Percentiles rank a stretch among this genome's conserved stretches.
phyloP scores from a whole-genome alignment of 768 basidiomycete species.

The Leucogyrophana mollusca region DNA sequence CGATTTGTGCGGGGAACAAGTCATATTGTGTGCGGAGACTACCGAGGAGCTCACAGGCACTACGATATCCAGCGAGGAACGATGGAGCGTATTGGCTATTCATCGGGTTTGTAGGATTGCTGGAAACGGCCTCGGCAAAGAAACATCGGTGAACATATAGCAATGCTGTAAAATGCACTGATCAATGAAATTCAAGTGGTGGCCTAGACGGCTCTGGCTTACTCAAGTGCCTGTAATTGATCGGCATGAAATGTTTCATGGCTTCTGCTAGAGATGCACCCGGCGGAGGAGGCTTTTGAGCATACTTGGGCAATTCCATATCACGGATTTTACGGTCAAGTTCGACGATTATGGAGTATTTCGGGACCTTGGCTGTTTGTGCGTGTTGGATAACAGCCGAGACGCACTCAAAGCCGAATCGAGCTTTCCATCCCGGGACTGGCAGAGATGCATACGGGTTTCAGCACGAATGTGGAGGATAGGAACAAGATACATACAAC shows the following conservation, averaged over 20 bases:
- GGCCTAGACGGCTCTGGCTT: slow-evolving; percentile 18
- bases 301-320: slow-evolving; percentile 65
- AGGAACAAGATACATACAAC: slow-evolving; percentile 44
- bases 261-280: slow-evolving; percentile 54
- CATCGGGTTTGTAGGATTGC: slow-evolving; percentile 64
- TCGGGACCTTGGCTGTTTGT: slow-evolving; percentile 61
- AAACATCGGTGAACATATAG: slow-evolving; percentile 75
- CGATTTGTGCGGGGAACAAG: slow-evolving; percentile 55
- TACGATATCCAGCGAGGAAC: slow-evolving; percentile 66
- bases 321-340: slow-evolving; percentile 66
- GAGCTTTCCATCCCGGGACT: slow-evolving; percentile 74
- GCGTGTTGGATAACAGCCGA: slow-evolving; percentile 69
- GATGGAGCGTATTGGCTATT: slow-evolving; percentile 65
- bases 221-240: slow-evolving; percentile 72
- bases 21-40: slow-evolving; percentile 48
- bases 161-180: slow-evolving; percentile 42
- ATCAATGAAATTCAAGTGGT: background rate
- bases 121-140: slow-evolving; percentile 71
- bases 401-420: slow-evolving; percentile 64
- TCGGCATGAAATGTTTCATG: slow-evolving; percentile 77
- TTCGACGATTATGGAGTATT: slow-evolving; percentile 60
- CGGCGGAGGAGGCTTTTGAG: slow-evolving; percentile 47
- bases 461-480: background rate
- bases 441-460: background rate
- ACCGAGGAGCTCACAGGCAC: slow-evolving; percentile 57